Base-by-base conservation (phyloP, 441 rosid species). In the Populus hybrid region DNA sequence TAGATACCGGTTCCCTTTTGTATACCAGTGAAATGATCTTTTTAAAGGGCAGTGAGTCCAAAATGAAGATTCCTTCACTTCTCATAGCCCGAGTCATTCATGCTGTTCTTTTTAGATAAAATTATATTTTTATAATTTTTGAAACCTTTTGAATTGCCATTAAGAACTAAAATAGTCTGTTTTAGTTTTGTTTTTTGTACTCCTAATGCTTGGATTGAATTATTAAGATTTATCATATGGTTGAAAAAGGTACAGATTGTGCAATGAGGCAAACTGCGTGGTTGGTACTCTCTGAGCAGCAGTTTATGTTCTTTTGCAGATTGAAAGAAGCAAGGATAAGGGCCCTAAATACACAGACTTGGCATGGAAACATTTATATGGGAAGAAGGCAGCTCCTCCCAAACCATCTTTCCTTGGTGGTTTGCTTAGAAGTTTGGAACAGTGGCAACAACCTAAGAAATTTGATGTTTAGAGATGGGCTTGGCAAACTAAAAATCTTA, bases 361-460 rank as follows among this genome's bases (percentile, higher is more conserved):
- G 89, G 98, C 93, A 79, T 94, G 98, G n/a, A 97, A 97, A 82
- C 92, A 88, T 72, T 85, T 97, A 82, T 85, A 85, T 78, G 94
- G 95, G 82, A 94, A 90, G 89, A 94, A 91, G 80, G 98, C 92
- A 80, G 91, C 86, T 72, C 89, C 90, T 71, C 89, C 86, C 4
- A 89, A 85, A 85, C 76, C 80, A 45, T 84, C 94, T 59, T 89
- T 97, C 76, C 83, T 93, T 59, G 86, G 93, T 75, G 90, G 95
- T 45, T 74, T 97, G 78, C 86, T 91, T 6, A 88, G 90, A 85
- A 94, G 89, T 81, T 88, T 92, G 84, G 95, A 89, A 29, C 95
- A 91, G 14, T 89, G 98, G 99, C 85, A 87, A 79, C 98, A 91
- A 77, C 99, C 99, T 0, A 97, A 94, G 87, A 97, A 94, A 80